A percentile compares a stretch with the other conserved stretches of the same genome.
phyloP scores from a whole-genome alignment of 176 grass and related monocot genomes.

The Carex cristatella region DNA sequence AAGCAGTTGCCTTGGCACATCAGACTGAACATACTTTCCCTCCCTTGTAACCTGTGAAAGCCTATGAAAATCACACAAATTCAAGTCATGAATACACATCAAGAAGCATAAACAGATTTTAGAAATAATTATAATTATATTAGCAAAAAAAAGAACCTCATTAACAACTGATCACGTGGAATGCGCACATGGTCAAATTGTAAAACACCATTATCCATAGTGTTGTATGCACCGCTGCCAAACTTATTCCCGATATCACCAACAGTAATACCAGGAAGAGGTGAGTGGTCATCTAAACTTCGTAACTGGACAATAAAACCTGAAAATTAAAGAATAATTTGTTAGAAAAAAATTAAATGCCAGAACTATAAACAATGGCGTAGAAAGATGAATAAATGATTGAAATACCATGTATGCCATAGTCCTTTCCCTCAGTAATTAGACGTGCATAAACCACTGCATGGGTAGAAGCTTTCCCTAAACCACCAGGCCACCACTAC shows the following conservation, averaged over 20 bases:
- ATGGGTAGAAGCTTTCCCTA: slow-evolving; percentile 96
- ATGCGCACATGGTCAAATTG: slow-evolving; percentile 94
- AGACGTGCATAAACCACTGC: slow-evolving; percentile 85
- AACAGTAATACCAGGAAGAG: slow-evolving; percentile 76
- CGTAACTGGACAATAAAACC: slow-evolving; percentile 95
- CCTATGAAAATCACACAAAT: slow-evolving; percentile 33
- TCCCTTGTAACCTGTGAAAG: slow-evolving; percentile 94
- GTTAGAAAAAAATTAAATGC: slow-evolving; percentile 2
- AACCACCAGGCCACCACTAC: slow-evolving; percentile 99
- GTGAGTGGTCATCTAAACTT: slow-evolving; percentile 90
- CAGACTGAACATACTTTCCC: slow-evolving; percentile 80
- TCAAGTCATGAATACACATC: not conserved
- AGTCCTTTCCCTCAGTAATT: slow-evolving; percentile 84
- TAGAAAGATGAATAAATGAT: not conserved
- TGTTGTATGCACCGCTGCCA: slow-evolving; percentile 93
- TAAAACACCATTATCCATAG: slow-evolving; percentile 96
- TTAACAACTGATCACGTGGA: slow-evolving; percentile 95
- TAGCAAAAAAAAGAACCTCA: slow-evolving; percentile 43
- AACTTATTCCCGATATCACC: slow-evolving; percentile 99
- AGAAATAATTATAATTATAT: slow-evolving; percentile 8
- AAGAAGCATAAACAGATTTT: slow-evolving; percentile 13
- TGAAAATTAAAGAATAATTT: slow-evolving; percentile 33
- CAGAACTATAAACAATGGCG: slow-evolving; percentile 12
- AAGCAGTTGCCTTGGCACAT: slow-evolving; percentile 89
- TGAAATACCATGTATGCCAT: slow-evolving; percentile 78